phyloP scores from a whole-genome alignment of 1,139 yeast genomes.

The Candida glucosophila region DNA sequence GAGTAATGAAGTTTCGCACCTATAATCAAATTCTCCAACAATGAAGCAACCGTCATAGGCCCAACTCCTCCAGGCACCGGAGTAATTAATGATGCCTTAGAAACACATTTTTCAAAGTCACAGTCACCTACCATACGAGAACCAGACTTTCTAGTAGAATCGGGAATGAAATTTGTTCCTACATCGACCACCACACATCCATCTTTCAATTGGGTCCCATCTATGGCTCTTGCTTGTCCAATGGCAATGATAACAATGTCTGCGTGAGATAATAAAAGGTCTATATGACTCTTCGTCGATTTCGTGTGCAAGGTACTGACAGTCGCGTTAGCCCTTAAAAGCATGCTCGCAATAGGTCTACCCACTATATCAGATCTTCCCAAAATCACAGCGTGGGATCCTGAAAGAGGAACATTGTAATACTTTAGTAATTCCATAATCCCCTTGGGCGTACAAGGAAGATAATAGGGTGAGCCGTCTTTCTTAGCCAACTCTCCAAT shows the following conservation, averaged over 20 bases:
- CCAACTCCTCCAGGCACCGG: slow-evolving; percentile 99
- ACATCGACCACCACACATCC: slow-evolving; percentile 91
- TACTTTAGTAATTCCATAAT: slow-evolving; percentile 68
- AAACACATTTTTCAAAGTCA: slow-evolving; percentile 60
- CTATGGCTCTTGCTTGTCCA: slow-evolving; percentile 74
- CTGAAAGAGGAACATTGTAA: slow-evolving; percentile 55
- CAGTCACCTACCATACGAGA: slow-evolving; percentile 90
- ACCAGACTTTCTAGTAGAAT: slow-evolving; percentile 71
- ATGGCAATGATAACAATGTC: slow-evolving; percentile 91
- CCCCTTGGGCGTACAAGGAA: slow-evolving; percentile 97
- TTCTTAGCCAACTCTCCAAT: slow-evolving; percentile 89
- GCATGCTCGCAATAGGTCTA: slow-evolving; percentile 77
- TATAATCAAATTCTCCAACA: slow-evolving; percentile 74
- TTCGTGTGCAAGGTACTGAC: slow-evolving; percentile 80
- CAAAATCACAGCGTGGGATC: slow-evolving; percentile 84
- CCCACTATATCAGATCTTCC: slow-evolving; percentile 98
- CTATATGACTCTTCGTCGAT: slow-evolving; percentile 50
- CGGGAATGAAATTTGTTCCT: slow-evolving; percentile 86
- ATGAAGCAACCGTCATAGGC: slow-evolving; percentile 98
- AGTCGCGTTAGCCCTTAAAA: slow-evolving; percentile 73
- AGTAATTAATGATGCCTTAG: slow-evolving; percentile 69
- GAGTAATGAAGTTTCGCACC: slow-evolving; percentile 61
- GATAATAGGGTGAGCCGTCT: slow-evolving; percentile 75
- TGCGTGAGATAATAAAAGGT: slow-evolving; percentile 56
- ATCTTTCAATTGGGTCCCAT: slow-evolving; percentile 82